Percentiles rank a stretch among this genome's conserved stretches.
Conservation (phyloP, 2,329 filamentous ascomycete species). For the Beauveria brongniartii region DNA sequence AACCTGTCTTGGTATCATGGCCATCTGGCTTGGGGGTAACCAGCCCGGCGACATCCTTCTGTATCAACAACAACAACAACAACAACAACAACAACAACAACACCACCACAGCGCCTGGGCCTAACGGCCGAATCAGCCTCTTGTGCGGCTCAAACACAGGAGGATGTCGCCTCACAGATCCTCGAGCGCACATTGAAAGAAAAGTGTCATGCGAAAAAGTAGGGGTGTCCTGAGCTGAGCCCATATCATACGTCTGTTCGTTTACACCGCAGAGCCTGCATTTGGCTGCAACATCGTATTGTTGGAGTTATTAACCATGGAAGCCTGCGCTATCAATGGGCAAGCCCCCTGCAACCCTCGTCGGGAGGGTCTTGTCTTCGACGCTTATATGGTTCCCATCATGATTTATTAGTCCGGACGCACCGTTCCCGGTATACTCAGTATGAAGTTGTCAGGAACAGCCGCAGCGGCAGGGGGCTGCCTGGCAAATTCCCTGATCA, state of each 20-base stretch:
- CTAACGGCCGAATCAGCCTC: neutral
- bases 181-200: neutral
- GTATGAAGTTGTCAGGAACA: neutral
- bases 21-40: neutral
- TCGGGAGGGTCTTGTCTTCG: neutral
- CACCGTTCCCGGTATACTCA: too few species aligned
- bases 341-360: neutral
- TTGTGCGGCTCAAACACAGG: neutral
- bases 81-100: neutral
- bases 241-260: neutral
- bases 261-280: neutral
- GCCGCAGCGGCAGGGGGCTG: neutral
- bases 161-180: neutral
- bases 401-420: too few species aligned
- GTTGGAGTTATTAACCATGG: neutral
- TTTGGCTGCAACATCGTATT: neutral
- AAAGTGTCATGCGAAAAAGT: neutral
- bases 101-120: neutral
- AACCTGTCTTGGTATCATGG: neutral
- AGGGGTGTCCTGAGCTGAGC: neutral
- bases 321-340: neutral
- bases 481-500: neutral
- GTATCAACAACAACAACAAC: neutral
- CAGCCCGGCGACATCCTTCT: neutral
- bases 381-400: too few species aligned